Percentiles rank a stretch among this genome's conserved stretches.
phyloP scores from a whole-genome alignment of 1,284 basidiomycete species.

The Naganishia sp. region DNA sequence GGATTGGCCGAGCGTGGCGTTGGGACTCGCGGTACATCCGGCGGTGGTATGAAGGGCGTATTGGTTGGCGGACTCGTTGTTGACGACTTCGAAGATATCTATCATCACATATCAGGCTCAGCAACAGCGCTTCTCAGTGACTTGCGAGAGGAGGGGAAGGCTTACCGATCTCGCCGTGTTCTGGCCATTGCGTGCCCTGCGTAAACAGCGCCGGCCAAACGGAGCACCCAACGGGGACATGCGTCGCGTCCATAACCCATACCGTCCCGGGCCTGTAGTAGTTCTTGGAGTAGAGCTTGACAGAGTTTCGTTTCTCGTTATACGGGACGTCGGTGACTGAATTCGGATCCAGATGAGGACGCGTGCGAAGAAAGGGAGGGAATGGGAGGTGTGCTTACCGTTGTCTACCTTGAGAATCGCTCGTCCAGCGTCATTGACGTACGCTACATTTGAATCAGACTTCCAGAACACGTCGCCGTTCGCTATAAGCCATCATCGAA shows the following conservation, averaged over 20 bases:
- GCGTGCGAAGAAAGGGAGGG: not conserved
- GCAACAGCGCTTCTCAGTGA: not conserved
- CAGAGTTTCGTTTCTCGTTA: slow-evolving; percentile 34
- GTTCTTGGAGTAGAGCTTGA: slow-evolving; percentile 33
- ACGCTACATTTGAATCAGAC: slow-evolving; percentile 57
- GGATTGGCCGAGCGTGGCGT: slow-evolving; percentile 32
- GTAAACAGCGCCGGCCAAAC: slow-evolving; percentile 33
- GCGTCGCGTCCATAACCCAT: slow-evolving; percentile 32
- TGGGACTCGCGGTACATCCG: slow-evolving; percentile 38
- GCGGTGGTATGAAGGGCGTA: slow-evolving; percentile 46
- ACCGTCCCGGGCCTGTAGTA: slow-evolving; percentile 35
- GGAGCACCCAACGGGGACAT: slow-evolving; percentile 31
- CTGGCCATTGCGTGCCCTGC: slow-evolving; percentile 31
- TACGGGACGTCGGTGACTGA: slow-evolving; percentile 33
- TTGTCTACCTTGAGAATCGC: slow-evolving; percentile 62
- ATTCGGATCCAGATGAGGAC: not conserved
- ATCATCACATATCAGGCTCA: not conserved
- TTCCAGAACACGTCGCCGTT: slow-evolving; percentile 40
- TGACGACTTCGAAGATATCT: slow-evolving; percentile 45
- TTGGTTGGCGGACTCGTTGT: slow-evolving; percentile 45
- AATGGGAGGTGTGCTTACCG: slow-evolving; percentile 22
- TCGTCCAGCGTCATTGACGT: slow-evolving; percentile 63
- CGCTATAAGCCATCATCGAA: not conserved
- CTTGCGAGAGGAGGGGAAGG: not conserved
- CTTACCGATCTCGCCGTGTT: slow-evolving; percentile 31